Evolutionary conservation across 352 stramenopile species (phyloP).

Genomic region (Phytophthora sp.): DNA sequence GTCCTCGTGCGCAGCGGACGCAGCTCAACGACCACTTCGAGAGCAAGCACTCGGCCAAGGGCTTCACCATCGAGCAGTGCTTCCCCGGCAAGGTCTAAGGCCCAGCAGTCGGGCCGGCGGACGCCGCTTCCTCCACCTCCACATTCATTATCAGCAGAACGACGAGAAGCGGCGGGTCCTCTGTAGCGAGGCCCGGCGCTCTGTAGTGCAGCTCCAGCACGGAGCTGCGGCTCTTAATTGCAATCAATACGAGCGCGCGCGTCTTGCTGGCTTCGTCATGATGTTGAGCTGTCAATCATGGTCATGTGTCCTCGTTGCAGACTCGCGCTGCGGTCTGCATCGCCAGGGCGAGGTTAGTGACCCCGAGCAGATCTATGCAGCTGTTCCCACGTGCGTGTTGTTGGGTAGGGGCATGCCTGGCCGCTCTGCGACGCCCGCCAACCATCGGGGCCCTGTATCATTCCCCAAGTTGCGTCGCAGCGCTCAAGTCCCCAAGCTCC

Average conservation of each 20-base stretch:
- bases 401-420: not conserved
- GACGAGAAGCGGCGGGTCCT: not conserved
- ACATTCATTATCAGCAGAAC: constrained; percentile 13
- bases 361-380: constrained; percentile 25
- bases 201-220: not conserved
- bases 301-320: constrained; percentile 3
- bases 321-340: constrained; percentile 4
- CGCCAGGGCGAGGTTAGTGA: not conserved
- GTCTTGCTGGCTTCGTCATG: constrained; percentile 3
- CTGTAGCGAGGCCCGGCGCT: constrained; percentile 19
- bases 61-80: constrained; percentile 78
- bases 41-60: constrained; percentile 83
- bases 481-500: constrained; percentile 15
- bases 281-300: too few relatives aligned
- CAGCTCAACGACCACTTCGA: constrained; percentile 84
- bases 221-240: too few relatives aligned
- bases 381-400: constrained; percentile 21
- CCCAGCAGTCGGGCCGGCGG: not conserved
- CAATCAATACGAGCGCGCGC: not conserved
- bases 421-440: constrained; percentile 10
- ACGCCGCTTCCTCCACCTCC: not conserved
- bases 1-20: constrained; percentile 40
- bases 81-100: constrained; percentile 46
- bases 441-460: constrained; percentile 6
- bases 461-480: constrained; percentile 22